phyloP scores from a whole-genome alignment of 2,329 filamentous ascomycete species.

The Trichoderma simmonsii region DNA sequence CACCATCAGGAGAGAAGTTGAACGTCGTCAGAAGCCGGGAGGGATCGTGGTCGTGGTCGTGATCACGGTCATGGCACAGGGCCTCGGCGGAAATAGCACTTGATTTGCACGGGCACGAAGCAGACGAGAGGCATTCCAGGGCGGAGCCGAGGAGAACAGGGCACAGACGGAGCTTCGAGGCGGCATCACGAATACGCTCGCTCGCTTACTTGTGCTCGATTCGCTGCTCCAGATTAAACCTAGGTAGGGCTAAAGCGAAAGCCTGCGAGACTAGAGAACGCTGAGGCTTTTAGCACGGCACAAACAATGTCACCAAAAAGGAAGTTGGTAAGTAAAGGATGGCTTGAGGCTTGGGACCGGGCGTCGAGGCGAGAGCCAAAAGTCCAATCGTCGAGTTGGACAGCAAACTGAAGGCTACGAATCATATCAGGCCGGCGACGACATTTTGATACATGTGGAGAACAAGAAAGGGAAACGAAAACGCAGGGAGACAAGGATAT shows the following conservation, averaged over 20 bases:
- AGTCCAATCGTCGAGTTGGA: neutral
- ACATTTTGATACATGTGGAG: neutral
- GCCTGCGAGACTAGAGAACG: neutral
- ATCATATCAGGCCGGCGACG: neutral
- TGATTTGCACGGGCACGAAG: neutral
- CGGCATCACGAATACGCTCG: constrained; percentile 1
- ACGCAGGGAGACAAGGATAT: neutral
- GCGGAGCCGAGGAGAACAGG: neutral
- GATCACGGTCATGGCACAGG: neutral
- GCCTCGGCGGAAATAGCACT: neutral
- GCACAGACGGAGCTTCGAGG: neutral
- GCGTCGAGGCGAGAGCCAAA: neutral
- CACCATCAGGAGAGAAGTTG: constrained; percentile 16
- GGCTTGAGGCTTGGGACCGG: neutral
- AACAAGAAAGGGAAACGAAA: neutral
- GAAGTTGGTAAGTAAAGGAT: constrained; percentile 9
- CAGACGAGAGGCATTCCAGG: neutral
- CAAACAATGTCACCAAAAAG: constrained; percentile 12
- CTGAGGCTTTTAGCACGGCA: constrained; percentile 12
- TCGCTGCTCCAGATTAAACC: neutral
- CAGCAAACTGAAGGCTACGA: neutral
- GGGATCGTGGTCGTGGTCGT: neutral
- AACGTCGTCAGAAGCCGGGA: constrained; percentile 8
- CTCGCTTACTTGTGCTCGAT: neutral
- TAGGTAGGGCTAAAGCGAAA: constrained; percentile 1